These are phyloP conservation scores for Hordeum pubiflorum DNA, from an alignment of 202 grass and related monocot species.

Conservation along the genomic window DNA sequence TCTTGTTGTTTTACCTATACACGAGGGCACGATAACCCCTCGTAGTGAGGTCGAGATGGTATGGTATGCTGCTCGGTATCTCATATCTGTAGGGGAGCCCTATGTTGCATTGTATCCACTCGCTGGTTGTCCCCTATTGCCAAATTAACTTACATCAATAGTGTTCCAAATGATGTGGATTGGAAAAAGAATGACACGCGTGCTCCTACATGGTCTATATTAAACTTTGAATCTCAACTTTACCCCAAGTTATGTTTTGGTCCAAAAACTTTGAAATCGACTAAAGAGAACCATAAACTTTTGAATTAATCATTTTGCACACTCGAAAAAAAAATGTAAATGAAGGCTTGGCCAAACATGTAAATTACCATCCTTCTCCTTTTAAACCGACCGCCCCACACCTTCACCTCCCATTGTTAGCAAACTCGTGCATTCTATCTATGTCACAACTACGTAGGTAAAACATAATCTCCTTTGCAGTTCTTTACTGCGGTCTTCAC, in stretches of 20 bases:
- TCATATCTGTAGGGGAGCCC: constrained; percentile 6
- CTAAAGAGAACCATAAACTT: not conserved
- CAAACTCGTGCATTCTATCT: not conserved
- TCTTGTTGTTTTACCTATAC: not conserved
- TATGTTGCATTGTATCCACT: constrained; percentile 36
- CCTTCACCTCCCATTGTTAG: not conserved
- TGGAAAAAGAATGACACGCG: not conserved
- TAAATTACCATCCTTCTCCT: not conserved
- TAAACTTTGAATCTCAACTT: not conserved
- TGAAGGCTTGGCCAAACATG: not conserved
- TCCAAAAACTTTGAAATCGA: not conserved
- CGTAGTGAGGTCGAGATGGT: constrained; percentile 27
- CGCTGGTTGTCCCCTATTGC: constrained; percentile 10
- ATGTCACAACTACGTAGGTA: too few relatives aligned
- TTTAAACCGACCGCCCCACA: not conserved
- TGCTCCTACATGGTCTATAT: not conserved
- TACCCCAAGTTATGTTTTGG: not conserved
- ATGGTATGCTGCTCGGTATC: constrained; percentile 27
- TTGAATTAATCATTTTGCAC: not conserved
- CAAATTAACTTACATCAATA: not conserved
- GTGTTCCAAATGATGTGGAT: not conserved
- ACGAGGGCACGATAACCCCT: constrained; percentile 42
- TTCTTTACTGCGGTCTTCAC: not conserved
- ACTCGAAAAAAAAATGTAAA: not conserved
- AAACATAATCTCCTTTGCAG: constrained; percentile 13